Evolutionary conservation across 2,329 filamentous ascomycete genomes (phyloP).

Genomic region (Alternaria sp.): DNA sequence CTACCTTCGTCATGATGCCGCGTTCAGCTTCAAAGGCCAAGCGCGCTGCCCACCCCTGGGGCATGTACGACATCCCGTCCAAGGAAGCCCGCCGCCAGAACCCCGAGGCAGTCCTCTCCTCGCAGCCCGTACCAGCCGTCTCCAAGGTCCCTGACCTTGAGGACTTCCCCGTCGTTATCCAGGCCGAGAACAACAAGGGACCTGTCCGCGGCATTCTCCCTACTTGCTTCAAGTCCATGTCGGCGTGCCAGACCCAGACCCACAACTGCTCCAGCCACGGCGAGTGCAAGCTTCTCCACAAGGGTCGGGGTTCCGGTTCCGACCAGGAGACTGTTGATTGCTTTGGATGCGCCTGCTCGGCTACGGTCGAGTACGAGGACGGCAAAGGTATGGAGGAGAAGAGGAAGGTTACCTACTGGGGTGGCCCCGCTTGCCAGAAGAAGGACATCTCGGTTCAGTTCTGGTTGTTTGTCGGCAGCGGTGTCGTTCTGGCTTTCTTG

Average conservation of each 20-base stretch:
- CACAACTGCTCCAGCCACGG: slow-evolving; percentile 86
- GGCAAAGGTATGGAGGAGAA: slow-evolving; percentile 56
- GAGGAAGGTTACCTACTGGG: slow-evolving; percentile 76
- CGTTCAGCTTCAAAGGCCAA: slow-evolving; percentile 40
- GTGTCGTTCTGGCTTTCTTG: slow-evolving; percentile 72
- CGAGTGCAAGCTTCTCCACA: slow-evolving; percentile 74
- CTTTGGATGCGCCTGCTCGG: slow-evolving; percentile 80
- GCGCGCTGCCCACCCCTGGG: slow-evolving; percentile 47
- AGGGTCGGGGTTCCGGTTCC: slow-evolving; percentile 45
- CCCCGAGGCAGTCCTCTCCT: slow-evolving; percentile 43
- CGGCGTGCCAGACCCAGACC: slow-evolving; percentile 74
- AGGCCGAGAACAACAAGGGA: slow-evolving; percentile 34
- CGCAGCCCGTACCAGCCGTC: slow-evolving; percentile 36
- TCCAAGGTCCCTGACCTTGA: slow-evolving; percentile 40
- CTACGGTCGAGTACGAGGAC: slow-evolving; percentile 63
- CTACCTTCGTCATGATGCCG: slow-evolving; percentile 52
- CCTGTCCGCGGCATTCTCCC: slow-evolving; percentile 66
- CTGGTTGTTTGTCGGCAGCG: slow-evolving; percentile 83
- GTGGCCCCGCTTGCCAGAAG: slow-evolving; percentile 88
- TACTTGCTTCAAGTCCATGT: slow-evolving; percentile 76
- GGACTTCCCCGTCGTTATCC: slow-evolving; percentile 38
- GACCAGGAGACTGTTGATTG: slow-evolving; percentile 63
- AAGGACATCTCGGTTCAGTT: slow-evolving; percentile 88
- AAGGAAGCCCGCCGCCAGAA: slow-evolving; percentile 40
- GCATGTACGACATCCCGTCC: slow-evolving; percentile 43